phyloP scores from a whole-genome alignment of 495 filamentous ascomycete species.

The Xylaria sp. region DNA sequence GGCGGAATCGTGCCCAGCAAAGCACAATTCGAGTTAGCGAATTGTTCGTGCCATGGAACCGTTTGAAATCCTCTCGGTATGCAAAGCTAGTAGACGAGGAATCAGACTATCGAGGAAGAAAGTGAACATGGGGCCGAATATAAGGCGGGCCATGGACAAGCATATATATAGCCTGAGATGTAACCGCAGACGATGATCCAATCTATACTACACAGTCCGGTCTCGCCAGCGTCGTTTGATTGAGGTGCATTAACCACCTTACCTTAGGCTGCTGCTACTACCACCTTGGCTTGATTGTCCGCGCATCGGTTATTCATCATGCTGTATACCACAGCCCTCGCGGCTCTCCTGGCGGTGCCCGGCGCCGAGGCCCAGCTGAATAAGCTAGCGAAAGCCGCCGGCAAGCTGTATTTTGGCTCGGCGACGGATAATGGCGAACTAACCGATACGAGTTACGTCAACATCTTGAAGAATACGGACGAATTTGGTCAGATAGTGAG shows the following conservation, averaged over 20 bases:
- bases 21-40: conserved; percentile 10
- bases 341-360: conserved; percentile 34
- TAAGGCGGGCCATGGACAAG: neutral
- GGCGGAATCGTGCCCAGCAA: no score
- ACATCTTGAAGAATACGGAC: conserved; percentile 52
- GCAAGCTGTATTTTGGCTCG: conserved; percentile 65
- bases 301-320: neutral
- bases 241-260: conserved; percentile 3
- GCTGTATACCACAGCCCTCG: conserved; percentile 31
- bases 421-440: conserved; percentile 63
- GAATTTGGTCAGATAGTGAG: conserved; percentile 62
- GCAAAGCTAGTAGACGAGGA: neutral
- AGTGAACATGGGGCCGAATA: neutral
- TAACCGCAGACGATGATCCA: neutral
- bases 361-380: conserved; percentile 51
- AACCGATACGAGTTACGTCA: conserved; percentile 57
- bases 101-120: no score
- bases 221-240: neutral
- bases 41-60: neutral
- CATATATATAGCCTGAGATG: conserved; percentile 23
- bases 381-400: conserved; percentile 57
- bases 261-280: neutral
- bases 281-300: neutral
- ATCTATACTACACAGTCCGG: neutral
- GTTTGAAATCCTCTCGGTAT: neutral